Evolutionary conservation across 1,284 basidiomycete genomes (phyloP).

Genomic region (Boletellus deceptivus): DNA sequence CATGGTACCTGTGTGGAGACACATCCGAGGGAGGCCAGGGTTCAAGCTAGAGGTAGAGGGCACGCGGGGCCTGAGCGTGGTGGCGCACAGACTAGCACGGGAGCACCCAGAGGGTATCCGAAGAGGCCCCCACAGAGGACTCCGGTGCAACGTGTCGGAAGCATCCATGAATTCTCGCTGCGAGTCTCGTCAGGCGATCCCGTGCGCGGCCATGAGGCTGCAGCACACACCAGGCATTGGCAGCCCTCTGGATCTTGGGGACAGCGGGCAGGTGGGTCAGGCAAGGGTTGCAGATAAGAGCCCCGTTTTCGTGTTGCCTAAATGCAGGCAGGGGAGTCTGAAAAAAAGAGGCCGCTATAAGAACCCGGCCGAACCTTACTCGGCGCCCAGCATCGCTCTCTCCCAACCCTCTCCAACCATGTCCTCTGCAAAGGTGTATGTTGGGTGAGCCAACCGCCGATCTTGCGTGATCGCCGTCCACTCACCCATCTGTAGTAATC

Average conservation of each 20-base stretch:
- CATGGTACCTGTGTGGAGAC: constrained; percentile 1
- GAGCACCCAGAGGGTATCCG: too few species aligned
- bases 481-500: constrained; percentile 53
- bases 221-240: constrained; percentile 4
- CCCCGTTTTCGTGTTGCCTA: constrained; percentile 14
- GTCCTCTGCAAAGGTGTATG: constrained; percentile 75
- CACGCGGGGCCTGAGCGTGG: background rate
- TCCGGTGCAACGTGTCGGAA: constrained; percentile 9
- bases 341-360: constrained; percentile 31
- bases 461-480: constrained; percentile 16
- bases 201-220: constrained; percentile 15
- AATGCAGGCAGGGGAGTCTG: constrained; percentile 36
- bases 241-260: too few species aligned
- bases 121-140: background rate
- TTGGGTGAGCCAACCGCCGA: constrained; percentile 63
- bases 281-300: constrained; percentile 16
- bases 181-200: background rate
- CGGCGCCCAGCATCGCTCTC: constrained; percentile 11
- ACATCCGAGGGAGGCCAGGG: background rate
- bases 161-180: background rate
- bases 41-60: background rate
- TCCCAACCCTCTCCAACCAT: constrained; percentile 40
- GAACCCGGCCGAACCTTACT: constrained; percentile 27
- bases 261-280: too few species aligned
- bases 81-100: background rate